Evolutionary conservation across 208 protist genomes (phyloP).

Genomic region (Leishmania mexicana): DNA sequence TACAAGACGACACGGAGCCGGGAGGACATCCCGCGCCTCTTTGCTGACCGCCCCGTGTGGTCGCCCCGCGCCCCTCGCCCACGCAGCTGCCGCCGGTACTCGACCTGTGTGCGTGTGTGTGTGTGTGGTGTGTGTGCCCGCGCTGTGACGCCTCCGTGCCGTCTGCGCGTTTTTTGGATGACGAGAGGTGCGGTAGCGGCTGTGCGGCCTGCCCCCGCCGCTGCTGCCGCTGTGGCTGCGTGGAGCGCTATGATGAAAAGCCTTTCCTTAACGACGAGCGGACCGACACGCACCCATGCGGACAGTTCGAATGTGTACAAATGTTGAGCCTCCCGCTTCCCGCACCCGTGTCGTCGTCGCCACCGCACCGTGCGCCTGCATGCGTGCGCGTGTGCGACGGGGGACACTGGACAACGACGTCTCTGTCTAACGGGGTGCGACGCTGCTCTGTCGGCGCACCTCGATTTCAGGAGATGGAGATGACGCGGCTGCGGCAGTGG

Average conservation of each 20-base stretch:
- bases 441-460: conserved; percentile 17
- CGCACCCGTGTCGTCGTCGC: background rate
- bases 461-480: conserved; percentile 21
- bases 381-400: background rate
- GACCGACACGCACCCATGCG: conserved; percentile 8
- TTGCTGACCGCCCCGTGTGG: no score
- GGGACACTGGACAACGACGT: background rate
- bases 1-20: no score
- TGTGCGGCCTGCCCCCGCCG: background rate
- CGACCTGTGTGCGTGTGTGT: no score
- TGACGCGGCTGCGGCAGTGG: background rate
- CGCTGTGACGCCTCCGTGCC: background rate
- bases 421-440: conserved; percentile 25
- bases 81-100: no score
- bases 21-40: no score
- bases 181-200: background rate
- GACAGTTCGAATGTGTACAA: conserved; percentile 17
- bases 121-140: no score
- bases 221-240: background rate
- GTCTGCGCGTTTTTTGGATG: background rate
- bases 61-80: no score
- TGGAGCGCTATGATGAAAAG: conserved; percentile 8
- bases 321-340: conserved; percentile 4
- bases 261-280: conserved; percentile 7
- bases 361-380: background rate